These are phyloP conservation scores for Nemania sp. DNA, from an alignment of 2,329 filamentous ascomycete species.

Conservation along the genomic window DNA sequence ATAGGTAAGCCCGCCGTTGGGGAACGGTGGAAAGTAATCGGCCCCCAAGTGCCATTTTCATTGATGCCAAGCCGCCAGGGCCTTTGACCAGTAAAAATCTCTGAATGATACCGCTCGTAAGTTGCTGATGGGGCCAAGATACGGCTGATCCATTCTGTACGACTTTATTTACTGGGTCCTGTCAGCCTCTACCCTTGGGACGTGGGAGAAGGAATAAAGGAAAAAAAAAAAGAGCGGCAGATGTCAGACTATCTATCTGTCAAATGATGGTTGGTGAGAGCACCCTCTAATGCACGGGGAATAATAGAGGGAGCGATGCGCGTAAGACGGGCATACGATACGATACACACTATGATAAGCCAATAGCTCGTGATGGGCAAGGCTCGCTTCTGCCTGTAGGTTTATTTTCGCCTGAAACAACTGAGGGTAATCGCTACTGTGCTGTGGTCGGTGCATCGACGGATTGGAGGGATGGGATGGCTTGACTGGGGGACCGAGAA, in stretches of 20 bases:
- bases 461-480: constrained; percentile 21
- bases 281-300: background rate
- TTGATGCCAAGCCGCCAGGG: constrained; percentile 24
- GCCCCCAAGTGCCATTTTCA: constrained; percentile 35
- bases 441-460: constrained; percentile 13
- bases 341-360: constrained; percentile 15
- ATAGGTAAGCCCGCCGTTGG: constrained; percentile 24
- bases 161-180: constrained; percentile 18
- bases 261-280: constrained; percentile 20
- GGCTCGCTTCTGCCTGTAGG: constrained; percentile 26
- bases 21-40: constrained; percentile 17
- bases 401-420: constrained; percentile 33
- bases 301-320: constrained; percentile 20
- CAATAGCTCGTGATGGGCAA: constrained; percentile 19
- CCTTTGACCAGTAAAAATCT: constrained; percentile 28
- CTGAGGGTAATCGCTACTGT: constrained; percentile 19
- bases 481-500: constrained; percentile 9
- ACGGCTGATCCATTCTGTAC: constrained; percentile 31
- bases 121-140: constrained; percentile 30
- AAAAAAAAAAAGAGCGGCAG: constrained; percentile 14
- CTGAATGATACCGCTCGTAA: constrained; percentile 9
- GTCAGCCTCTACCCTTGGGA: constrained; percentile 23
- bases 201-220: background rate
- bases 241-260: constrained; percentile 17
- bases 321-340: constrained; percentile 37